These are phyloP conservation scores for Rusavskia elegans DNA, from an alignment of 495 filamentous ascomycete species.

Conservation along the genomic window DNA sequence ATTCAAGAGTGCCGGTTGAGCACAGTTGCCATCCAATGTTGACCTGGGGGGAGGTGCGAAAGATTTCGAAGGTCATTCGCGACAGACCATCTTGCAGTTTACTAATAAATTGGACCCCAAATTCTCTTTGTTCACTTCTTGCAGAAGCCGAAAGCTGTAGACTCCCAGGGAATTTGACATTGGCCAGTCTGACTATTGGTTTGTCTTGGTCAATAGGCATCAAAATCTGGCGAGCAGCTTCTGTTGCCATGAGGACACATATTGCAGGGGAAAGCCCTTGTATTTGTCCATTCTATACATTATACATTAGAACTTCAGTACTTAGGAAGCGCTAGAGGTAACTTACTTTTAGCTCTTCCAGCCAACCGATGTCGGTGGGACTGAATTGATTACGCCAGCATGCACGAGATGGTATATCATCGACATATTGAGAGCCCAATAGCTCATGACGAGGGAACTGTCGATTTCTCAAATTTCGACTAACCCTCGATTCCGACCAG, in stretches of 20 bases:
- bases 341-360: conserved; percentile 1
- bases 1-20: not conserved
- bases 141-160: not conserved
- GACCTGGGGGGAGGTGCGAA: not conserved
- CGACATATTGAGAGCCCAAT: conserved; percentile 20
- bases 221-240: conserved; percentile 5
- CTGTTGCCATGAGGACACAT: conserved; percentile 5
- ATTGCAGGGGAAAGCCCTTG: not conserved
- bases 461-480: conserved; percentile 27
- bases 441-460: conserved; percentile 25
- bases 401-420: conserved; percentile 6
- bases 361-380: conserved; percentile 5
- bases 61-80: not conserved
- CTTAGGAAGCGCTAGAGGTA: no score
- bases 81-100: not conserved
- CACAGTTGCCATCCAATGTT: not conserved
- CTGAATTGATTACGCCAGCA: conserved; percentile 9
- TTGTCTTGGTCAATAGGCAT: not conserved
- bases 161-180: not conserved
- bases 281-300: not conserved
- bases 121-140: not conserved
- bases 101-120: conserved; percentile 4
- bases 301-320: not conserved
- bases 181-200: not conserved
- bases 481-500: conserved; percentile 31